A percentile compares a stretch with the other conserved stretches of the same genome.
Evolutionary conservation across 1,139 yeast genomes (phyloP).

Genomic region (Saccharomycopsis hybrid): DNA sequence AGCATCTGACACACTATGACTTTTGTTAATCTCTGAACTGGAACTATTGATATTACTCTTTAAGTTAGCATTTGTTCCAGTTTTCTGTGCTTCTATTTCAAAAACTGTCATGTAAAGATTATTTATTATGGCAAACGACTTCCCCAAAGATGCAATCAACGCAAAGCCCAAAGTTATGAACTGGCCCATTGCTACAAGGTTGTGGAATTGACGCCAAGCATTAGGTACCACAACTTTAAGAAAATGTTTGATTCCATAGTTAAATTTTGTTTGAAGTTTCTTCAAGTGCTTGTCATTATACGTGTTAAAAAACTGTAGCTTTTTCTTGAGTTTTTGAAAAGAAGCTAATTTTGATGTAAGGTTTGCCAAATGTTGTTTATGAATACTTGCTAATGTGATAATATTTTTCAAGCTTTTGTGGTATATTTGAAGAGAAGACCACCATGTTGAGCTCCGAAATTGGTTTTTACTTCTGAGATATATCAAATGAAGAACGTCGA

Average conservation of each 20-base stretch:
- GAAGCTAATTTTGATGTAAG: background rate
- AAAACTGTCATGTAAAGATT: background rate
- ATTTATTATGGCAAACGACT: background rate
- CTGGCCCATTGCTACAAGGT: constrained; percentile 9
- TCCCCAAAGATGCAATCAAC: constrained; percentile 10
- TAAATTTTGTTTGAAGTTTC: background rate
- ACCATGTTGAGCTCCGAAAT: constrained; percentile 5
- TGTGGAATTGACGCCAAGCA: constrained; percentile 7
- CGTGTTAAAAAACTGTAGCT: background rate
- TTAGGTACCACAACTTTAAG: background rate
- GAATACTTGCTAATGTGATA: background rate
- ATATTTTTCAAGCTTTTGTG: constrained; percentile 1
- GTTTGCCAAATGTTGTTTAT: background rate
- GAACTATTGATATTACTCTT: background rate
- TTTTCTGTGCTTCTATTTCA: background rate
- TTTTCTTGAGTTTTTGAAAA: constrained; percentile 2
- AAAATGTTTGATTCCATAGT: background rate
- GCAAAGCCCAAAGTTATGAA: constrained; percentile 17
- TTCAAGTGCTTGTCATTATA: background rate
- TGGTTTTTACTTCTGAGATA: constrained; percentile 9
- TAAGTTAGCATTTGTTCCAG: background rate
- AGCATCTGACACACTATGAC: background rate
- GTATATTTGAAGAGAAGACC: constrained; percentile 1
- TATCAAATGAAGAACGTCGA: constrained; percentile 7
- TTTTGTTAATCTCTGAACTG: background rate